phyloP scores from a whole-genome alignment of 2,329 filamentous ascomycete genomes.

The Parastagonospora nodorum region DNA sequence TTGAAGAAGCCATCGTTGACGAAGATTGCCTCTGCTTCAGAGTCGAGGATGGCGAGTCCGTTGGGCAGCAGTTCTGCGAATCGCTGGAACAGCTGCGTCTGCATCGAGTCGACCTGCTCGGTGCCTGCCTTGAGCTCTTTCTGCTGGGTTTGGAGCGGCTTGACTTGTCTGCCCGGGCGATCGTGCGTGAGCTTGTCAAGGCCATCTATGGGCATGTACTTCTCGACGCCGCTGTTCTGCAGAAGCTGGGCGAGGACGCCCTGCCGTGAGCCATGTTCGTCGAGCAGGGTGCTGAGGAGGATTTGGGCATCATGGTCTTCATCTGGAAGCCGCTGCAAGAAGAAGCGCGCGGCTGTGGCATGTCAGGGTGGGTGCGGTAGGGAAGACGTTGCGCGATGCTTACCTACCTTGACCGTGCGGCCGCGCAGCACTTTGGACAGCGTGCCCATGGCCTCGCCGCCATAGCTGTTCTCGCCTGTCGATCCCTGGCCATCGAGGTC shows the following conservation, averaged over 20 bases:
- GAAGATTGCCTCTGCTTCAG: slow-evolving; percentile 51
- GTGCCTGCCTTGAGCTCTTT: neutral
- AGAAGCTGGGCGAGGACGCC: slow-evolving; percentile 42
- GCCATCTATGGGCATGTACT: slow-evolving; percentile 32
- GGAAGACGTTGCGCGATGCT: slow-evolving; percentile 18
- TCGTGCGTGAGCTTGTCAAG: slow-evolving; percentile 23
- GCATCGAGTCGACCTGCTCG: slow-evolving; percentile 37
- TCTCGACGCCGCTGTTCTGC: slow-evolving; percentile 22
- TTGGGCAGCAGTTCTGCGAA: slow-evolving; percentile 54
- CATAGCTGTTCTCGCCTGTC: slow-evolving; percentile 37
- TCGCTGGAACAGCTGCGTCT: slow-evolving; percentile 50
- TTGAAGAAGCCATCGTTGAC: slow-evolving; percentile 54
- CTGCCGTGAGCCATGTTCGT: slow-evolving; percentile 34
- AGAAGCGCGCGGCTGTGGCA: slow-evolving; percentile 28
- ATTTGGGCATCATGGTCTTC: slow-evolving; percentile 24
- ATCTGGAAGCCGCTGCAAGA: slow-evolving; percentile 22
- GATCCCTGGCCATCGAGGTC: slow-evolving; percentile 43
- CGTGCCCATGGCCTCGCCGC: slow-evolving; percentile 39
- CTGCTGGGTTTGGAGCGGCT: slow-evolving; percentile 12
- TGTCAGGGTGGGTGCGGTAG: slow-evolving; percentile 11
- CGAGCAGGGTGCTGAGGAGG: slow-evolving; percentile 40
- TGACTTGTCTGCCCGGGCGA: slow-evolving; percentile 15
- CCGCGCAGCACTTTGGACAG: slow-evolving; percentile 43
- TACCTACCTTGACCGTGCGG: slow-evolving; percentile 47
- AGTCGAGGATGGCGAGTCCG: slow-evolving; percentile 53